Base-by-base conservation (phyloP, 768 basidiomycete genomes). In the Tulasnella sp. region DNA sequence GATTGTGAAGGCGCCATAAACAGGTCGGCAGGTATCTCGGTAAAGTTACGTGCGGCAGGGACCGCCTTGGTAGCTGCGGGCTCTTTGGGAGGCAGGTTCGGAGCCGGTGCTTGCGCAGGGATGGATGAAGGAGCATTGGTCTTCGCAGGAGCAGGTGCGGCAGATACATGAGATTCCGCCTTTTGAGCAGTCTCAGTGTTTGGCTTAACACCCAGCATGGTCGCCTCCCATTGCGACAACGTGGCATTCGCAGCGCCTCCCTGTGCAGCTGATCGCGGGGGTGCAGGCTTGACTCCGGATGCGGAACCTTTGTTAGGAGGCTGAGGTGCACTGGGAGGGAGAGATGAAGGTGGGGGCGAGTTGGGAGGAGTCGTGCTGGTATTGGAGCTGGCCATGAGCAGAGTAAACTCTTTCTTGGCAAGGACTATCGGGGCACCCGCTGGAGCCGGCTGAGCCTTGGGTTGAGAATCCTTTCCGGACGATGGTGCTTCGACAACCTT, bases 221-320 rank as follows among this genome's bases (percentile, higher is more conserved):
- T 79, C 35, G 77, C 74, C 35, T 78, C 73, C 40, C 74, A 42
- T 69, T 72, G 77, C 10, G 79, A 80, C 69, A 74, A 73, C 20
- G 71, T 75, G 13, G 73, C 74, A 78, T 70, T 82, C 67, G 82
- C 51, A 20, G 51, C 51, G 11, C 51, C 26, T 26, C 26, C 61
- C 23, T 26, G 15, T 2, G 61, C 61, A 67, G 29, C 61, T 0
- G 61, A 29, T 67, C 32, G 61, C 15, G 26, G 61, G 32, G 26
- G 16, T 35, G 61, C 1, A 15, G 61, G 29, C 26, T 79, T 78
- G 46, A 51, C 35, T 39, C 39, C 48, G 4, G 69, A 16, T 26
- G 46, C 29, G 32, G 46, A 69, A 26, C 26, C 61, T 40, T 71
- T 46, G 10, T 46, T 51, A 23, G 20, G 77, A 32, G 69, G 69